Conservation (phyloP, 345 rosid species). For the Ceriops zippeliana region DNA sequence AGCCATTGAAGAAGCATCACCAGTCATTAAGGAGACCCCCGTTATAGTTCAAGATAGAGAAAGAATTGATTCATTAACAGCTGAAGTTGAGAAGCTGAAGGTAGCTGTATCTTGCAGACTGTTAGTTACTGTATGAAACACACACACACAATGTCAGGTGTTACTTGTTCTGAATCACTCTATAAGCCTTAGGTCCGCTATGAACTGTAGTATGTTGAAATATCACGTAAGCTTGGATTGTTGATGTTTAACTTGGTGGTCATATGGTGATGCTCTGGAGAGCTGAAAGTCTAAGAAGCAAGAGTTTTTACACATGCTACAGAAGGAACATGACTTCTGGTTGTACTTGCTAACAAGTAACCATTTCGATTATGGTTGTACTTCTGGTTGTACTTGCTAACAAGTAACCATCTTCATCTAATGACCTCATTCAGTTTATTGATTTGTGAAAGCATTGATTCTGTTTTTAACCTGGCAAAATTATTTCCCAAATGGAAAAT, state of each 20-base stretch:
- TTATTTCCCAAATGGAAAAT: not conserved
- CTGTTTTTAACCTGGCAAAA: no score
- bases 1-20: slow-evolving; percentile 57
- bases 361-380: no score
- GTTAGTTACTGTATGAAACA: no score
- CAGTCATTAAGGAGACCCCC: slow-evolving; percentile 53
- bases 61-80: slow-evolving; percentile 46
- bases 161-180: no score
- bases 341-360: not conserved
- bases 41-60: slow-evolving; percentile 63
- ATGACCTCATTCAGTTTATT: no score
- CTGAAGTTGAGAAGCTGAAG: slow-evolving; percentile 55
- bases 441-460: no score
- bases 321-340: not conserved
- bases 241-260: not conserved
- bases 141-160: no score
- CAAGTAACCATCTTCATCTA: not conserved
- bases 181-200: no score
- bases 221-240: not conserved
- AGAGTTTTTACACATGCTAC: not conserved
- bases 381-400: not conserved
- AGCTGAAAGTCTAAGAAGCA: not conserved
- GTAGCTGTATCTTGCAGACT: slow-evolving; percentile 18
- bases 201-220: not conserved
- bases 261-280: not conserved